Evolutionary conservation across 306 rosid species (phyloP), one percentile per base, ranked within the genome.

Genomic region (Trichosanthes truncata): DNA sequence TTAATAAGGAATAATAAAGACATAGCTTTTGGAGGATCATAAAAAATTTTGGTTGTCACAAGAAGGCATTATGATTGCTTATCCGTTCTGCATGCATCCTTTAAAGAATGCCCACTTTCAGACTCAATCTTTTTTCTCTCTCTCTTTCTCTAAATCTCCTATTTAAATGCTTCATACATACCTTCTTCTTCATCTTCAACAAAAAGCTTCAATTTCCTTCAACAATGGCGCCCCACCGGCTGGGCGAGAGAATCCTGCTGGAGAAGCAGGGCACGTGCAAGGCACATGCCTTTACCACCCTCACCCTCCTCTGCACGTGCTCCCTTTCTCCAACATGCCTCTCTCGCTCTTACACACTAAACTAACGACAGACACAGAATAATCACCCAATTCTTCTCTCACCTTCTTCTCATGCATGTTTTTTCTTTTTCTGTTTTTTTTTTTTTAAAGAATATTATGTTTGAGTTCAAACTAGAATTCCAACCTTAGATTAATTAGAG

Each of bases 231-330:
- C n/a, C n/a, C n/a, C n/a, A n/a, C 55, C 83, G 3, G 6, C 49
- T 2, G 88, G 90, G 91, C 68, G 93, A 83, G 89, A 80, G 76
- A 65, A 81, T 86, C 89, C 78, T 68, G 97, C 76, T 92, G 98
- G 98, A 94, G 98, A 94, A 89, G 97, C 97, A 92, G 98, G 98
- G 96, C 98, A 92, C 97, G 97, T 94, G 98, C 97, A 92, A 77
- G 48, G 5, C 57, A n/a, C 52, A 20, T n/a, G 18, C 74, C 15
- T 25, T 46, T 1, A 9, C 2, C 10, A 2, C 29, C 15, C 15
- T 1, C 66, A 26, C 20, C 63, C 33, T 35, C 53, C 76, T 72
- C 84, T 94, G 94, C 98, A 90, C 97, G 96, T 92, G 98, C 92
- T 93, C 96, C 84, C 87, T 93, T 92, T 88, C 92, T 92, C 98